These are phyloP conservation scores for Alternaria hordeiaustralica DNA, from an alignment of 2,329 filamentous ascomycete species.

Conservation along the genomic window DNA sequence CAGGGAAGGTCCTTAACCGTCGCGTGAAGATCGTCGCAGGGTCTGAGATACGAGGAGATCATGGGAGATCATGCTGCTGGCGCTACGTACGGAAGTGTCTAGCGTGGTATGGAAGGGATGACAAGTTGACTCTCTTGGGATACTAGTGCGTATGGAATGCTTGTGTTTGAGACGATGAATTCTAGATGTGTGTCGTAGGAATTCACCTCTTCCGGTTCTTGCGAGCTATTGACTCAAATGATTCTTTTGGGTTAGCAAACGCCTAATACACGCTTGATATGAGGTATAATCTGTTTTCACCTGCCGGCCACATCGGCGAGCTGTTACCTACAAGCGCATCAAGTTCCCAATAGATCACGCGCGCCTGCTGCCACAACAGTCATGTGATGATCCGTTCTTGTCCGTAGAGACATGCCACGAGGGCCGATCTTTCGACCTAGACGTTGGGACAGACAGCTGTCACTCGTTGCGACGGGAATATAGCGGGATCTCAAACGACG, in stretches of 20 bases:
- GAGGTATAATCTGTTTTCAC: not conserved
- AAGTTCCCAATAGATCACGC: not conserved
- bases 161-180: not conserved
- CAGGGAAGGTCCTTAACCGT: constrained; percentile 11
- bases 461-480: too few relatives aligned
- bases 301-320: not conserved
- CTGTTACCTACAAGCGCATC: not conserved
- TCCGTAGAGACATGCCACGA: not conserved
- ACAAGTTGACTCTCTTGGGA: not conserved
- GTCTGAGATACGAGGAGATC: constrained; percentile 15
- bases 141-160: not conserved
- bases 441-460: not conserved
- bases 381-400: not conserved
- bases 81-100: not conserved
- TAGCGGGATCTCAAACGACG: not conserved
- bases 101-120: not conserved
- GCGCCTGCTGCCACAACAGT: not conserved
- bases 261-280: not conserved
- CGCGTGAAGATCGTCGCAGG: constrained; percentile 9
- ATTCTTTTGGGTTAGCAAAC: not conserved
- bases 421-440: not conserved
- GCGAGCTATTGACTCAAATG: not conserved
- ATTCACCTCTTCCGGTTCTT: not conserved
- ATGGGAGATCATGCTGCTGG: constrained; percentile 5
- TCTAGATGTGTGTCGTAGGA: not conserved